phyloP scores from a whole-genome alignment of 2,329 filamentous ascomycete genomes.

The Alternaria sp. region DNA sequence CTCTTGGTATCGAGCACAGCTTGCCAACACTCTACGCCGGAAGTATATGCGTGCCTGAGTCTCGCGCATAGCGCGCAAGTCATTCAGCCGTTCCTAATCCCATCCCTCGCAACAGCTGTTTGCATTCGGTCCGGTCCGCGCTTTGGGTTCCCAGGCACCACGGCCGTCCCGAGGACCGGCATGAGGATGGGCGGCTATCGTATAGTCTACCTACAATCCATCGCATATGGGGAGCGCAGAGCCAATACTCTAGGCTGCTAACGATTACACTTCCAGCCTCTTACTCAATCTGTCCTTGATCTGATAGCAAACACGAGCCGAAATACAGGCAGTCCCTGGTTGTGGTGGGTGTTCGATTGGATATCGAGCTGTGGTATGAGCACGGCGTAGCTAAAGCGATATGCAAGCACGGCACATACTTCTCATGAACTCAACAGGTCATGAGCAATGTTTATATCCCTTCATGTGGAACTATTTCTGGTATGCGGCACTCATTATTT shows the following conservation, averaged over 20 bases:
- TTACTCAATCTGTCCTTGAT: conserved; percentile 9
- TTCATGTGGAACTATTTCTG: conserved; percentile 2
- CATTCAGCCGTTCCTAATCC: background rate
- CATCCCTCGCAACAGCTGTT: background rate
- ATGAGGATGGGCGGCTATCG: conserved; percentile 16
- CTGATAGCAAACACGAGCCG: background rate
- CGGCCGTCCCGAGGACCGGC: conserved; percentile 8
- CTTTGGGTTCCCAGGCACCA: background rate
- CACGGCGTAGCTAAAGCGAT: conserved; percentile 20
- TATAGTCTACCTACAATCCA: conserved; percentile 4
- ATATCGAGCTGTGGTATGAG: conserved; percentile 15
- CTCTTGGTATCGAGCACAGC: background rate
- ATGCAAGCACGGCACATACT: conserved; percentile 3
- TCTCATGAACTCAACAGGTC: background rate
- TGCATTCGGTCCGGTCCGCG: background rate
- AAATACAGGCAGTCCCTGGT: background rate
- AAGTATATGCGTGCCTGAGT: background rate
- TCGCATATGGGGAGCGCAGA: conserved; percentile 10
- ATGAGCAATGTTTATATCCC: conserved; percentile 15
- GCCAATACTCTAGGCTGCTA: conserved; percentile 16
- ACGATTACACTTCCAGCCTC: conserved; percentile 10
- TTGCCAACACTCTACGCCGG: background rate
- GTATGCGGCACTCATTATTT: conserved; percentile 27
- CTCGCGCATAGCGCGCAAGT: background rate
- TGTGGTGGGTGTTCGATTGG: conserved; percentile 14